Evolutionary conservation across 176 grass and related monocot genomes (phyloP).

Genomic region (Themeda triandra): DNA sequence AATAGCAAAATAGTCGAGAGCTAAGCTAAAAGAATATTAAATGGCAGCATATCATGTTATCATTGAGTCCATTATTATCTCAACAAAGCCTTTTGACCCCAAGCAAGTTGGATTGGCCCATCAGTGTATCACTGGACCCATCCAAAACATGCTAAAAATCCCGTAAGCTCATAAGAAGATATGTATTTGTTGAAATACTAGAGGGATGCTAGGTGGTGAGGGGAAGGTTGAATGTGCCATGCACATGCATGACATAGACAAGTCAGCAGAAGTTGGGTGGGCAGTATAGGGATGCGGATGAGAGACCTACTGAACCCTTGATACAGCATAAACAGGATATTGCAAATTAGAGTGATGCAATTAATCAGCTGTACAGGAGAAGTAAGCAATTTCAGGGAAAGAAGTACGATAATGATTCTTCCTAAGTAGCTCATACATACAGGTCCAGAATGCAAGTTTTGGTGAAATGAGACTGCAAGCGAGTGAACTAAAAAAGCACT

Average conservation of each 20-base stretch:
- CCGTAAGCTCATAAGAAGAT: not conserved
- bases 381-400: not conserved
- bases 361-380: not conserved
- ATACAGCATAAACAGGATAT: not conserved
- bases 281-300: not conserved
- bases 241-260: not conserved
- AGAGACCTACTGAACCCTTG: not conserved
- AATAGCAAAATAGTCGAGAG: no score
- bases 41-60: not conserved
- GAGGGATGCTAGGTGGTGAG: not conserved
- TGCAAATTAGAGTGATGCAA: not conserved
- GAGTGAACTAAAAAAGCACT: conserved; percentile 14
- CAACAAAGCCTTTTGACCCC: not conserved
- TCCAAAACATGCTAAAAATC: not conserved
- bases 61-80: not conserved
- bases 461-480: not conserved
- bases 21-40: conserved; percentile 2
- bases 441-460: not conserved
- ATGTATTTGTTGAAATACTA: not conserved
- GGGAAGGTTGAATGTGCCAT: not conserved
- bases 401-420: not conserved
- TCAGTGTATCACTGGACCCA: not conserved
- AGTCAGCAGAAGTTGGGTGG: not conserved
- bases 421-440: not conserved
- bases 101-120: not conserved